A percentile compares a stretch with the other conserved stretches of the same genome.
phyloP scores from a whole-genome alignment of 2,329 filamentous ascomycete species.

The Orbilia ellipsospora region DNA sequence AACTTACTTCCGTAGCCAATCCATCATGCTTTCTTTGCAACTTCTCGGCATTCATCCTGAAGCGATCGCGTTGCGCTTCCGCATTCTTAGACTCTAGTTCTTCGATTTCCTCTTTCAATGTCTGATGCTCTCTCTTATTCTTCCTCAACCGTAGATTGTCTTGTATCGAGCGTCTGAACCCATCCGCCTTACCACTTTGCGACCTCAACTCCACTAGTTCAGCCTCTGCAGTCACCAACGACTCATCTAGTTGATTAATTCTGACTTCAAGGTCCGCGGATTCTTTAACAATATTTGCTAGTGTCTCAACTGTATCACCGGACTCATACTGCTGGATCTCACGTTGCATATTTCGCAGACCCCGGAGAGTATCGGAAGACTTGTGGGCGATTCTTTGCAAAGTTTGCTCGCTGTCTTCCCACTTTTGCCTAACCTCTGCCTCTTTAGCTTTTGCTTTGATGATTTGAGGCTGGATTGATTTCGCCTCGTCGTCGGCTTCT shows the following conservation, averaged over 20 bases:
- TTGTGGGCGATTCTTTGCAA: constrained; percentile 77
- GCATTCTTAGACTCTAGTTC: constrained; percentile 82
- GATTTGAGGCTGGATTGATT: constrained; percentile 79
- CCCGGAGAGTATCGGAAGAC: constrained; percentile 78
- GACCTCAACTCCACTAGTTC: constrained; percentile 39
- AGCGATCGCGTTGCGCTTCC: constrained; percentile 80
- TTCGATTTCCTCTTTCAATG: constrained; percentile 75
- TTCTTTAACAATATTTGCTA: constrained; percentile 45
- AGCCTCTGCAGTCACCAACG: constrained; percentile 2
- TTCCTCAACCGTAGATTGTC: constrained; percentile 90
- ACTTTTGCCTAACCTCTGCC: constrained; percentile 79
- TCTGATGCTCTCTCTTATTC: constrained; percentile 75
- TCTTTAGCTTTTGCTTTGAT: constrained; percentile 78
- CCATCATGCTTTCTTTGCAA: constrained; percentile 76
- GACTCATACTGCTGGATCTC: constrained; percentile 81
- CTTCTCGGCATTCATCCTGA: constrained; percentile 74
- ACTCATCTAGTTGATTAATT: constrained; percentile 32
- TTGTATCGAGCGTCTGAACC: constrained; percentile 83
- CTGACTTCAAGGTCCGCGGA: constrained; percentile 35
- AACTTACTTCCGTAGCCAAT: constrained; percentile 76
- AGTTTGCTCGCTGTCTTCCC: constrained; percentile 77
- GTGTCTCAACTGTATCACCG: constrained; percentile 35
- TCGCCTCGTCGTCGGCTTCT: constrained; percentile 78
- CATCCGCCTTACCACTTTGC: constrained; percentile 72
- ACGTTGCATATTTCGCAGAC: constrained; percentile 78